phyloP scores from a whole-genome alignment of 257 asterid species.

The Salvia hispanica region DNA sequence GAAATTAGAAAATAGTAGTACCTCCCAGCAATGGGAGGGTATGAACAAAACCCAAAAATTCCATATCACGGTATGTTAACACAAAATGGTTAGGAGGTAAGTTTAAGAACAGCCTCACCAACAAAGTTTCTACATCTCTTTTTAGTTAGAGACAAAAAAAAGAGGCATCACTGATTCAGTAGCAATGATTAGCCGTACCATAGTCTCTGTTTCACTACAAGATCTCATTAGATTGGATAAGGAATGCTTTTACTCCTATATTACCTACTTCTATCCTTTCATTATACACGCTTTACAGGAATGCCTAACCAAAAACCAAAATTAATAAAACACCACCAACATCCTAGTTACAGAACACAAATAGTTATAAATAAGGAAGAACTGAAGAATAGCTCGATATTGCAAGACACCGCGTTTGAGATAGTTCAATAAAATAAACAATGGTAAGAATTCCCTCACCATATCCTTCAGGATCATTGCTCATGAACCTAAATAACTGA shows the following conservation, averaged over 20 bases:
- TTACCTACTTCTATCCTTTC: conserved; percentile 10
- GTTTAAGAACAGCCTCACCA: background rate
- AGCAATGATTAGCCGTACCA: background rate
- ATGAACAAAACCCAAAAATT: background rate
- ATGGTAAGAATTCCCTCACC: conserved; percentile 48
- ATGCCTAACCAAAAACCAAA: background rate
- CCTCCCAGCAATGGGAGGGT: too few relatives aligned
- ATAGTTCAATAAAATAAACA: conserved; percentile 11
- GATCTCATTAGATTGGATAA: background rate
- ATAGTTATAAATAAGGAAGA: conserved; percentile 15
- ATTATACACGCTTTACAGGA: background rate
- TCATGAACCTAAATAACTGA: conserved; percentile 68
- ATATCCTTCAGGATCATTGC: conserved; percentile 82
- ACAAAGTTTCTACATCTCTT: background rate
- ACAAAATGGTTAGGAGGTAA: conserved; percentile 7
- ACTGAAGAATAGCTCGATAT: too few relatives aligned
- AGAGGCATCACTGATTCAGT: background rate
- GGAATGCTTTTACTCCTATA: conserved; percentile 10
- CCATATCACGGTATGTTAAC: background rate
- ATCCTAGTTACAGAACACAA: background rate
- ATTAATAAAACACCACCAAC: conserved; percentile 1
- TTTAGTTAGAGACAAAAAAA: conserved; percentile 6
- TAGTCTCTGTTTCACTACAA: background rate
- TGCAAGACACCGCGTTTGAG: too few relatives aligned
- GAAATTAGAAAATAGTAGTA: too few relatives aligned